Conservation (phyloP, 768 basidiomycete species). For the Lentinula edodes region DNA sequence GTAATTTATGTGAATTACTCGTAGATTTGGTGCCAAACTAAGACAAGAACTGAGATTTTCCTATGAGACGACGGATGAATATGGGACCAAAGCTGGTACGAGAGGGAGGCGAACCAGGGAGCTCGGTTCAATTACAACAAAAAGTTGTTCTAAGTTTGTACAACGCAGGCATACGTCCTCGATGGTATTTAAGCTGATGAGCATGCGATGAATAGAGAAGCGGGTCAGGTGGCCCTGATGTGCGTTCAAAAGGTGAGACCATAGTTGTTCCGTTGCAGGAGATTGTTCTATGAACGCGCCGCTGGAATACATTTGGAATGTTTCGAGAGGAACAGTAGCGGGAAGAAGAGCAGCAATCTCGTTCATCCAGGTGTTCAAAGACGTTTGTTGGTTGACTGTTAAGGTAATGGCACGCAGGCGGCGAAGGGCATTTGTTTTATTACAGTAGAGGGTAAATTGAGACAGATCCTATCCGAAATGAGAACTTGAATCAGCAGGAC, state of each 20-base stretch:
- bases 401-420: slow-evolving; percentile 54
- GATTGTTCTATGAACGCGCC: slow-evolving; percentile 30
- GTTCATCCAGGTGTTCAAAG: slow-evolving; percentile 38
- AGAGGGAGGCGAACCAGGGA: slow-evolving; percentile 32
- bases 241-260: slow-evolving; percentile 37
- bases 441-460: slow-evolving; percentile 35
- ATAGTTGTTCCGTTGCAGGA: slow-evolving; percentile 41
- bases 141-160: slow-evolving; percentile 52
- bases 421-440: slow-evolving; percentile 27
- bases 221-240: slow-evolving; percentile 49
- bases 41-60: neutral
- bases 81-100: neutral
- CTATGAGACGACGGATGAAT: neutral
- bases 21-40: neutral
- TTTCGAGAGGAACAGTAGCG: slow-evolving; percentile 41
- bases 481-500: neutral
- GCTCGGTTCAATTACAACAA: slow-evolving; percentile 46
- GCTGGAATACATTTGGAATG: slow-evolving; percentile 59
- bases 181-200: slow-evolving; percentile 44
- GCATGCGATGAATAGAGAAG: slow-evolving; percentile 63
- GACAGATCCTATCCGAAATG: slow-evolving; percentile 42
- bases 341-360: slow-evolving; percentile 38
- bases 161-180: slow-evolving; percentile 52
- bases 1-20: neutral
- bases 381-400: slow-evolving; percentile 34